Evolutionary conservation across 768 basidiomycete genomes (phyloP).

Genomic region (Tricholoma sp.): DNA sequence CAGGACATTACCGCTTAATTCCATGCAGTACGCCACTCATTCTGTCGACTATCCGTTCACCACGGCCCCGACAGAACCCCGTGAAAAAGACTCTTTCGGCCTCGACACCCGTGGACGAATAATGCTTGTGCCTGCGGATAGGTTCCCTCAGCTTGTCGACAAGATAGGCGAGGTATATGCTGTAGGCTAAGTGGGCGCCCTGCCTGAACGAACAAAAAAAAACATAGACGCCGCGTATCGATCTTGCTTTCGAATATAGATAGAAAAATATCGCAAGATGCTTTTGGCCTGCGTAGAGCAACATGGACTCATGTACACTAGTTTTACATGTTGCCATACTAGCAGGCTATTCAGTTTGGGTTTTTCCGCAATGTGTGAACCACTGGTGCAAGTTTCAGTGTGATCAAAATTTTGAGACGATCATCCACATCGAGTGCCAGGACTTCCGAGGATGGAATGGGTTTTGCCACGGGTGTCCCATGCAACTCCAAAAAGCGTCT

Average conservation of each 20-base stretch:
- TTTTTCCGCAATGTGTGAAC: too few species aligned
- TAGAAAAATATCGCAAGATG: too few species aligned
- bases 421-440: too few species aligned
- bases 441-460: too few species aligned
- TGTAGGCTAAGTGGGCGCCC: not conserved
- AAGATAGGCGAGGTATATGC: constrained; percentile 32
- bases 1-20: not conserved
- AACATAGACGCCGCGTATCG: not conserved
- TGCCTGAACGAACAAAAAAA: not conserved
- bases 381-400: too few species aligned
- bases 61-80: constrained; percentile 39
- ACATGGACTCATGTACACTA: not conserved
- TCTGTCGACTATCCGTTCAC: constrained; percentile 47
- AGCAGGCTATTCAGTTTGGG: too few species aligned
- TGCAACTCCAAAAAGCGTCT: too few species aligned
- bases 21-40: constrained; percentile 39
- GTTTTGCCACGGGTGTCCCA: too few species aligned
- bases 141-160: constrained; percentile 35
- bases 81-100: constrained; percentile 66
- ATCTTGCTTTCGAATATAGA: too few species aligned
- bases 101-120: constrained; percentile 64
- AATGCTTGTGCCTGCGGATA: constrained; percentile 51
- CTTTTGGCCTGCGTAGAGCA: not conserved
- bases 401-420: too few species aligned
- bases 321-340: too few species aligned